Percentiles rank a stretch among this genome's conserved stretches.
Conservation (phyloP, 176 grass and related monocot genomes). For the sorghum (Sorghum bicolor) region DNA sequence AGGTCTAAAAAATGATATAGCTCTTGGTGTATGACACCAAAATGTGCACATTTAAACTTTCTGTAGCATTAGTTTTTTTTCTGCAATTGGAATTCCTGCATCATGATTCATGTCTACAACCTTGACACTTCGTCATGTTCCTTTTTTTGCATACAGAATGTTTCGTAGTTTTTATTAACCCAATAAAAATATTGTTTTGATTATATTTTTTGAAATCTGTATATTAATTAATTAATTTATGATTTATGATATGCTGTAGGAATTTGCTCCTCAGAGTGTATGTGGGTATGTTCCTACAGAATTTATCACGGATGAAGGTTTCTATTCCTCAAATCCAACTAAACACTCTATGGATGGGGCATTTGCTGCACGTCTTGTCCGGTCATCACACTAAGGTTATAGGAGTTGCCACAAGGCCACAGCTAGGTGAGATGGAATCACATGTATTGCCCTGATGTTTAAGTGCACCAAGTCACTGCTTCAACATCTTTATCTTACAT, state of each 20-base stretch:
- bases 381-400: conserved; percentile 38
- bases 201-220: not conserved
- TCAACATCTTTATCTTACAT: conserved; percentile 10
- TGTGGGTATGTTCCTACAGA: conserved; percentile 65
- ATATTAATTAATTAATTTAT: conserved; percentile 20
- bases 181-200: not conserved
- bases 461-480: not conserved
- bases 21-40: not conserved
- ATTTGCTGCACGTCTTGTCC: conserved; percentile 81
- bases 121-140: not conserved
- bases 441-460: not conserved
- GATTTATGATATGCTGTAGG: conserved; percentile 46
- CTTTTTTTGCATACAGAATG: not conserved
- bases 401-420: conserved; percentile 4
- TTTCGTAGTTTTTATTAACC: not conserved
- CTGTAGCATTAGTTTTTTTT: not conserved
- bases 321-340: conserved; percentile 85
- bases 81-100: conserved; percentile 1
- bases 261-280: conserved; percentile 54
- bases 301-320: conserved; percentile 73
- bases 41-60: conserved; percentile 3
- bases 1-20: conserved; percentile 8
- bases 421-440: conserved; percentile 31
- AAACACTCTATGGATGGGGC: conserved; percentile 85
- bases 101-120: not conserved